Evolutionary conservation across 2,329 filamentous ascomycete genomes (phyloP).

Genomic region (Aspergillus sp.): DNA sequence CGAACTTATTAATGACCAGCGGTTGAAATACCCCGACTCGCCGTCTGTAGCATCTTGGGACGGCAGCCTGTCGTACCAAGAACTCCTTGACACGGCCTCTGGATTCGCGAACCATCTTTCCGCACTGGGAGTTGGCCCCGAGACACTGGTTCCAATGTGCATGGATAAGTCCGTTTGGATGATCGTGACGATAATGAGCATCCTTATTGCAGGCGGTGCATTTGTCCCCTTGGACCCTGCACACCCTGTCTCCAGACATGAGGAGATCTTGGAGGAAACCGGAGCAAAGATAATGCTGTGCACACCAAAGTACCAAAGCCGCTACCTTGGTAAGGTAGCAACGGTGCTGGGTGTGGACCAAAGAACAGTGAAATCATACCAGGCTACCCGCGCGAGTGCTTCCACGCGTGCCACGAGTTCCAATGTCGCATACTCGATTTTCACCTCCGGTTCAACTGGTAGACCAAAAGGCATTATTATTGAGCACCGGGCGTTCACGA

Average conservation of each 20-base stretch:
- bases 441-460: constrained; percentile 40
- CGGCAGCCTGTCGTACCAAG: constrained; percentile 33
- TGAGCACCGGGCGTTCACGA: constrained; percentile 34
- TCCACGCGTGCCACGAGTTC: constrained; percentile 12
- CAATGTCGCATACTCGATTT: constrained; percentile 36
- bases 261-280: constrained; percentile 33
- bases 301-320: constrained; percentile 31
- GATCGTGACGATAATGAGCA: constrained; percentile 32
- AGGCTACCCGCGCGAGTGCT: constrained; percentile 20
- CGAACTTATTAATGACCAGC: constrained; percentile 31
- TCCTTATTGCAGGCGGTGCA: constrained; percentile 35
- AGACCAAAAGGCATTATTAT: constrained; percentile 40
- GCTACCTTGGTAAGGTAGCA: constrained; percentile 30
- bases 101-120: constrained; percentile 32
- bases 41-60: constrained; percentile 38
- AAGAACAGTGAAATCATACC: constrained; percentile 34
- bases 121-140: constrained; percentile 33
- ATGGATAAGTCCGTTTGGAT: constrained; percentile 37
- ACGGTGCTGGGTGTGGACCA: constrained; percentile 27
- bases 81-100: constrained; percentile 29
- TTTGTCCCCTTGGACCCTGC: constrained; percentile 36
- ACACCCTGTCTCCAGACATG: constrained; percentile 33
- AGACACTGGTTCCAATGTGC: constrained; percentile 35
- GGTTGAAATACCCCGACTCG: constrained; percentile 23
- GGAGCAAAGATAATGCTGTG: constrained; percentile 33